These are phyloP conservation scores for Brassica cretica DNA, from an alignment of 345 rosid species.

Conservation along the genomic window DNA sequence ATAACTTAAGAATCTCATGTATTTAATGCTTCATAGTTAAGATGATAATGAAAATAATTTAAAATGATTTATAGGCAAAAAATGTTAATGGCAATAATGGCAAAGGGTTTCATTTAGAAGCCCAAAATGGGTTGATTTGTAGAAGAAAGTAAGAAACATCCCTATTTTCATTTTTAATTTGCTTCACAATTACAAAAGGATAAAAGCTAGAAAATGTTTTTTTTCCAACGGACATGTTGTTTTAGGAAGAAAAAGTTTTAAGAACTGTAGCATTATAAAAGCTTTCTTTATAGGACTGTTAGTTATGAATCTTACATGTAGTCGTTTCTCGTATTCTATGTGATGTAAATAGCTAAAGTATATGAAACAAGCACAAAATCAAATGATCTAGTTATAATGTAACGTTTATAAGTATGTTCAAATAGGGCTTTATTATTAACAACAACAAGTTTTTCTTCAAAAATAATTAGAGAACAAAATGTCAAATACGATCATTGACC, in stretches of 20 bases:
- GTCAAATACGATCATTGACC: slow-evolving; percentile 35
- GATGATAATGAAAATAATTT: slow-evolving; percentile 16
- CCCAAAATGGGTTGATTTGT: slow-evolving; percentile 10
- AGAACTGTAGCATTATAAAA: not conserved
- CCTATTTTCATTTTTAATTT: not conserved
- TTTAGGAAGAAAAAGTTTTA: not conserved
- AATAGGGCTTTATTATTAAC: not conserved
- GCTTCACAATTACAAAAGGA: not conserved
- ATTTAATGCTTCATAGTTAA: slow-evolving; percentile 26
- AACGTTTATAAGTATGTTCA: not conserved
- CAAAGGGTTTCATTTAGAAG: not conserved
- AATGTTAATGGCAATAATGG: not conserved
- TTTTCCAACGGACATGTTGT: not conserved
- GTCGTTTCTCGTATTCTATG: not conserved
- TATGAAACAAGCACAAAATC: not conserved
- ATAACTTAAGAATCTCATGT: slow-evolving; percentile 17
- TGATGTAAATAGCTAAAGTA: not conserved
- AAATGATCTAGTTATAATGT: not conserved
- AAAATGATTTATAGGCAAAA: not conserved
- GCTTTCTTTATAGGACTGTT: not conserved
- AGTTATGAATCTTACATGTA: not conserved
- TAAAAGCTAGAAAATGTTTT: not conserved
- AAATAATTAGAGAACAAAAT: slow-evolving; percentile 5
- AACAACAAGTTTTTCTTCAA: not conserved
- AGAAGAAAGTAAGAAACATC: not conserved